These are phyloP conservation scores for Tuber brumale DNA, from an alignment of 495 filamentous ascomycete species.

Conservation along the genomic window DNA sequence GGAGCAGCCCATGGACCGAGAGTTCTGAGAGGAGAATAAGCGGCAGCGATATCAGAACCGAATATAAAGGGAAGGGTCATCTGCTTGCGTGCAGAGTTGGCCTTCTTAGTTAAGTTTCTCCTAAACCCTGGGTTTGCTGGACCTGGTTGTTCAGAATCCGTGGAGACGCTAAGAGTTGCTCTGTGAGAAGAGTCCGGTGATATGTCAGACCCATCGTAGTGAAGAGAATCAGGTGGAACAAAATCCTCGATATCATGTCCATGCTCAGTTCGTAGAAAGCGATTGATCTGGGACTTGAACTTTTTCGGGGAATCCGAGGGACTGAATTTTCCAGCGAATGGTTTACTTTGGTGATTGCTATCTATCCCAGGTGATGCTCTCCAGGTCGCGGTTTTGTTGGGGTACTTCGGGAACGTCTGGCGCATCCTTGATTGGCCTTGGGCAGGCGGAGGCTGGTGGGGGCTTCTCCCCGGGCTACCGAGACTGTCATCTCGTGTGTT, in stretches of 20 bases:
- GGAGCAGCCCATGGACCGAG: neutral
- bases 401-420: neutral
- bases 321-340: neutral
- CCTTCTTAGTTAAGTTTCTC: slow-evolving; percentile 17
- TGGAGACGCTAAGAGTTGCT: neutral
- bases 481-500: neutral
- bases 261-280: slow-evolving; percentile 28
- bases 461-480: neutral
- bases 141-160: slow-evolving; percentile 2
- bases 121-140: slow-evolving; percentile 21
- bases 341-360: neutral
- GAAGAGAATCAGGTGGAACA: neutral
- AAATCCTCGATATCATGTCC: slow-evolving; percentile 6
- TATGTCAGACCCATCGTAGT: neutral
- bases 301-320: slow-evolving; percentile 21
- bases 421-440: neutral
- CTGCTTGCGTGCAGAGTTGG: slow-evolving; percentile 26
- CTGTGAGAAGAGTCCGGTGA: slow-evolving; percentile 6
- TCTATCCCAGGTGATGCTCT: neutral
- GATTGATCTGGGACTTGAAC: slow-evolving; percentile 24
- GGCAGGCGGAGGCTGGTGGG: neutral
- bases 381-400: neutral
- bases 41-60: neutral
- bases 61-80: slow-evolving; percentile 31
- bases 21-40: neutral